These are phyloP conservation scores for Luvunga scandens DNA, from an alignment of 345 rosid genomes.

Conservation along the genomic window DNA sequence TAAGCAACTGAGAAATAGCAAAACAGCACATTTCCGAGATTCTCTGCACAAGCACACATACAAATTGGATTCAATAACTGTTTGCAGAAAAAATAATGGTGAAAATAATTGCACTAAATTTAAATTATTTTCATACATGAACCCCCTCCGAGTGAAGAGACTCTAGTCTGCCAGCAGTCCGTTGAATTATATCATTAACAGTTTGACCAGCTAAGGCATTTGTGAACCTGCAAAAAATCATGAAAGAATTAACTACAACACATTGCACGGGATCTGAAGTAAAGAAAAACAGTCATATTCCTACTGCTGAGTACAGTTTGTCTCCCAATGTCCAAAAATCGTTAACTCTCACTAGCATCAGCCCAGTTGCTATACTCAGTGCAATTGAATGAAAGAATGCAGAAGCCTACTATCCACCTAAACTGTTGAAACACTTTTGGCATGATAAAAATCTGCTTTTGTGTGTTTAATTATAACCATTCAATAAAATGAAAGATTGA, in stretches of 20 bases:
- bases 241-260: background rate
- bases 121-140: conserved; percentile 60
- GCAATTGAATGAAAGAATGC: background rate
- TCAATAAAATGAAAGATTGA: background rate
- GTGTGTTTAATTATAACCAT: background rate
- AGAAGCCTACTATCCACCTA: background rate
- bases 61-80: background rate
- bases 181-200: conserved; percentile 70
- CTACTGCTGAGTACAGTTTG: background rate
- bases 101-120: conserved; percentile 4
- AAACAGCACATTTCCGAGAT: conserved; percentile 91
- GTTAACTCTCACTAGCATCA: background rate
- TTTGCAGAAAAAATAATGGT: background rate
- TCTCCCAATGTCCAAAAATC: background rate
- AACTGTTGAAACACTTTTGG: background rate
- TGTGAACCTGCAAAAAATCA: conserved; percentile 61
- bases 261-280: background rate
- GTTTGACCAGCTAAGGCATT: conserved; percentile 63
- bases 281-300: background rate
- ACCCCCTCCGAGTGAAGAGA: conserved; percentile 95
- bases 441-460: background rate
- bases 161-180: conserved; percentile 84
- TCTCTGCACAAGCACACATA: conserved; percentile 60
- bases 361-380: background rate
- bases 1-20: conserved; percentile 78